Evolutionary conservation across 768 basidiomycete species (phyloP).

Genomic region (Mycena haematopus): DNA sequence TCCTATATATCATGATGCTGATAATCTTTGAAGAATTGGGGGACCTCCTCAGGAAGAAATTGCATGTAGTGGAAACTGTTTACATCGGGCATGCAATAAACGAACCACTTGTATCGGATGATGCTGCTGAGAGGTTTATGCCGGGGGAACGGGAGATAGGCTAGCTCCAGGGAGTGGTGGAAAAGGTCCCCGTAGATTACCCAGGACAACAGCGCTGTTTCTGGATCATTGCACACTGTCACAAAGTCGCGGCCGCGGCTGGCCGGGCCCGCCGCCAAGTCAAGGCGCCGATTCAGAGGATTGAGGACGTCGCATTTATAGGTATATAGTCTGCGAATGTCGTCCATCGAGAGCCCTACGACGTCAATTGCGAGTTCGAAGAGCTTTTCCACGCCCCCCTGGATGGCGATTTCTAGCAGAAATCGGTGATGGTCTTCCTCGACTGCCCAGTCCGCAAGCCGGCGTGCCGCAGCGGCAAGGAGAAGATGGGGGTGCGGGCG

Average conservation of each 20-base stretch:
- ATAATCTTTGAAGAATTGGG: conserved; percentile 20
- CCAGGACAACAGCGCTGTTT: conserved; percentile 26
- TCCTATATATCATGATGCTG: too few species aligned
- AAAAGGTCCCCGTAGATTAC: conserved; percentile 27
- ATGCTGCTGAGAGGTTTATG: conserved; percentile 25
- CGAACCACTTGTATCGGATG: conserved; percentile 28
- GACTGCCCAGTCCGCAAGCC: conserved; percentile 30
- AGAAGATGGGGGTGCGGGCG: conserved; percentile 31
- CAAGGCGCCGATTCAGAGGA: conserved; percentile 22
- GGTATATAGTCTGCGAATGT: conserved; percentile 22
- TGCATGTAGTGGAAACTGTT: conserved; percentile 23
- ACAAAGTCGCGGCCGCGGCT: too few species aligned
- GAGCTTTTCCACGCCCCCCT: conserved; percentile 25
- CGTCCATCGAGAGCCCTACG: conserved; percentile 24
- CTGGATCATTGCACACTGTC: conserved; percentile 26
- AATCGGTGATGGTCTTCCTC: conserved; percentile 17
- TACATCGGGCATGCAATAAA: conserved; percentile 28
- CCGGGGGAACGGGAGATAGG: conserved; percentile 10
- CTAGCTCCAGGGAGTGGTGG: conserved; percentile 26
- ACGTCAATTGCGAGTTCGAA: conserved; percentile 26
- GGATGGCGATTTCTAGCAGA: conserved; percentile 22
- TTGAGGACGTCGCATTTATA: conserved; percentile 25
- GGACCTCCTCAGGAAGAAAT: conserved; percentile 1
- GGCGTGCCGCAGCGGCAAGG: conserved; percentile 24
- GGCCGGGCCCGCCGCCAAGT: conserved; percentile 13